These are phyloP conservation scores for Aspergillus ochraceoroseus DNA, from an alignment of 2,329 filamentous ascomycete species.

Conservation along the genomic window DNA sequence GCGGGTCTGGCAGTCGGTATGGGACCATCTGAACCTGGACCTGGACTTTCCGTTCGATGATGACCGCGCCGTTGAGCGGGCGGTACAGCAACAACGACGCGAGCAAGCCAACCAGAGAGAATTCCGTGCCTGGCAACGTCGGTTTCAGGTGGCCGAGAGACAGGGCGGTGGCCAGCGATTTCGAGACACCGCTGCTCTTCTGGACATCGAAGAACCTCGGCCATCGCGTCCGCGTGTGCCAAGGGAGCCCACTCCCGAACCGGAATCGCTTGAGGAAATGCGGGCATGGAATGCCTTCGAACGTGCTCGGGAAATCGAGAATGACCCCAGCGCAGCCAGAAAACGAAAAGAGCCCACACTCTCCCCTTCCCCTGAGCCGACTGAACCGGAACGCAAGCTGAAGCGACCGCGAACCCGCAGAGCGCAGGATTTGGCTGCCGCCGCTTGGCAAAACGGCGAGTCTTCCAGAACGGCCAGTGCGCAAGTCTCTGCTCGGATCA, in stretches of 20 bases:
- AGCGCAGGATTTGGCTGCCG: constrained; percentile 50
- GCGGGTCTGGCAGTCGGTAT: constrained; percentile 83
- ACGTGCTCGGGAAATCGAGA: constrained; percentile 67
- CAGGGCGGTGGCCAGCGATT: constrained; percentile 72
- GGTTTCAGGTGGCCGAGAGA: constrained; percentile 73
- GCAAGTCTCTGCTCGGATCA: constrained; percentile 31
- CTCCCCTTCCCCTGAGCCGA: constrained; percentile 65
- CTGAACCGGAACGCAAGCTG: constrained; percentile 71
- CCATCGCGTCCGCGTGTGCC: constrained; percentile 40
- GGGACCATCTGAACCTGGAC: constrained; percentile 71
- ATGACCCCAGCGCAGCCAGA: constrained; percentile 45
- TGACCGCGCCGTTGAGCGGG: constrained; percentile 57
- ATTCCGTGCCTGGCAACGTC: constrained; percentile 71
- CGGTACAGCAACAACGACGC: constrained; percentile 49
- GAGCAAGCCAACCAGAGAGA: constrained; percentile 53
- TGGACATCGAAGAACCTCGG: constrained; percentile 48
- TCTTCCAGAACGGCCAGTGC: constrained; percentile 35
- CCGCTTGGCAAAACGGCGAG: constrained; percentile 42
- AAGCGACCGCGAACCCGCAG: constrained; percentile 81
- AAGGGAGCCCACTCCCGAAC: constrained; percentile 48
- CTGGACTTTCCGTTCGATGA: constrained; percentile 82
- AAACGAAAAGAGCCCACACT: constrained; percentile 59
- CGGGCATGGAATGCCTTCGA: constrained; percentile 89
- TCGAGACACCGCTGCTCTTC: constrained; percentile 59
- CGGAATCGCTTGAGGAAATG: constrained; percentile 73